Base-by-base conservation (phyloP, 2,329 filamentous ascomycete genomes). In the Aspergillus puulaauensis region DNA sequence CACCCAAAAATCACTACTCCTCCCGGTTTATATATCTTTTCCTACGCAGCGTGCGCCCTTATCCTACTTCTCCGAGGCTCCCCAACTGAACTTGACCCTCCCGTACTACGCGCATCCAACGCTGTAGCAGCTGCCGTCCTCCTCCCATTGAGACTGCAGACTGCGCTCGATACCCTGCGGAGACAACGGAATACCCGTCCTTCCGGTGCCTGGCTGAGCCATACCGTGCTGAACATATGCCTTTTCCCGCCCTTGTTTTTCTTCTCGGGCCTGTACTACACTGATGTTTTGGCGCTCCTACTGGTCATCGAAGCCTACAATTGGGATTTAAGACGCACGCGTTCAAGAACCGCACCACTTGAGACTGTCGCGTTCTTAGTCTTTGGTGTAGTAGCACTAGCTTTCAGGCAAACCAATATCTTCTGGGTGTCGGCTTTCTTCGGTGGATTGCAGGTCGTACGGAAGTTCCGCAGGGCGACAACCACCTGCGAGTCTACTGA, bases 1-100 rank as follows among this genome's bases (percentile, higher is more conserved):
- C 93, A 99, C 74, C 89, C 93, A 59, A 99, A 98, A 73, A 95
- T 99, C 70, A 99, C 95, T 0, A 99, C 95, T 1, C 95, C 95
- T 0, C 93, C 95, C 0, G 95, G 93, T 35, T 78, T 99, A 79
- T 92, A 81, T 68, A 80, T 79, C 47, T 71, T 64, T 63, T 74
- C 75, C 78, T 91, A 80, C 72, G 80, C 74, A 27, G 55, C 68
- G 21, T 69, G 70, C 55, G 65, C 68, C 12, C 52, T 55, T 11
- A 56, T 64, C 6, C 56, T 67, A 41, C 48, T 64, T 31, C 59
- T 70, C 51, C 66, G 64, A 54, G 64, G 57, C 27, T 66, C 67
- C 57, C 73, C 73, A 45, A 69, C 63, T 21, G 63, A 73, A 48
- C 66, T 76, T 45, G 67, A 66, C 45, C 66, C 73, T 40, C 64